Evolutionary conservation across 2,329 filamentous ascomycete species (phyloP), one percentile per base, ranked within the genome.

Genomic region (Fusarium sp.): DNA sequence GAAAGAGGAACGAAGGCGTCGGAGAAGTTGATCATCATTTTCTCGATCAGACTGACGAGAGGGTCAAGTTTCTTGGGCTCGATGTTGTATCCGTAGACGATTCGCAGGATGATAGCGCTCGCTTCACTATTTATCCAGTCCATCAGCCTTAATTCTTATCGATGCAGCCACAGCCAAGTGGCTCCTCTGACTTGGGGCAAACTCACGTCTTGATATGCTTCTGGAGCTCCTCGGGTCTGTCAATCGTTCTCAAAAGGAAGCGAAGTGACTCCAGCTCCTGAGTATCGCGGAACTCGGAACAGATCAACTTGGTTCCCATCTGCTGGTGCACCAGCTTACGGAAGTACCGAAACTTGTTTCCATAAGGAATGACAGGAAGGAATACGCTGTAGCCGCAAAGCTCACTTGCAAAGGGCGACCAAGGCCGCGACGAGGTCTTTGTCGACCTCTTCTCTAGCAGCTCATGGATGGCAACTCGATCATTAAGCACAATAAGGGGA

Each of bases 401-500:
- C 11, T 75, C 60, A 20, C 47, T 52, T 10, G 59, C 63, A 31
- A 74, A 74, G 3, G 51, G 18, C 31, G 73, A 66, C 5, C 33
- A 58, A 0, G 79, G 76, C 10, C 79, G 72, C 0, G 64, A 66
- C 3, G 78, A 79, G 2, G 77, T 77, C 46, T 75, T 78, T 5
- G 74, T 62, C 0, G 77, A 76, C 6, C 46, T 72, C 59, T 78
- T 79, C 13, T 76, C 77, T 17, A 83, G 58, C 4, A 83, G 69
- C 7, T 82, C 78, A 3, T 75, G 59, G 3, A 78, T 76, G 5
- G 78, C 67, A 7, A 77, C 66, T 33, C 71, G 61, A 52, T 80
- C 78, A 53, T 83, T 77, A 2, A 83, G 54, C 4, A 83, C 65
- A 29, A 84, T 68, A 9, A 83, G 67, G 2, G 79, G 80, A 31